Percentiles rank a stretch among this genome's conserved stretches.
Evolutionary conservation across 495 filamentous ascomycete genomes (phyloP).

Genomic region (Saxophila tyrrhenica): DNA sequence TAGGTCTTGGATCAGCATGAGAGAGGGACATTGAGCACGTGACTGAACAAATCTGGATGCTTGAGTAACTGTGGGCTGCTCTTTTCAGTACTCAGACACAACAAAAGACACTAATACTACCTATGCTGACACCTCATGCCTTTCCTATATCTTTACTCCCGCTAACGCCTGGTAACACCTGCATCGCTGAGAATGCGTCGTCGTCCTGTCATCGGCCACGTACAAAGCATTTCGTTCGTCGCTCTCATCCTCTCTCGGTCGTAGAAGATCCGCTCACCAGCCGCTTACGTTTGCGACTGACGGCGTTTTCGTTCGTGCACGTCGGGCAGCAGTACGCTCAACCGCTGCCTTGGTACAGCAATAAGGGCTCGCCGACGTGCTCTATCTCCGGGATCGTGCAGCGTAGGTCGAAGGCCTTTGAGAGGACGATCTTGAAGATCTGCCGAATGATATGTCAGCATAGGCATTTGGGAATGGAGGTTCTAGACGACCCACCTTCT

Average conservation of each 20-base stretch:
- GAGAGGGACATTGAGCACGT: too few relatives aligned
- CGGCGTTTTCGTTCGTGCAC: neutral
- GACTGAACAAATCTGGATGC: too few relatives aligned
- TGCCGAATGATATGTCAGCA: slow-evolving; percentile 33
- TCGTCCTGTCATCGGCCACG: neutral
- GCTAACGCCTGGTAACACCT: neutral
- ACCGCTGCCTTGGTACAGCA: slow-evolving; percentile 50
- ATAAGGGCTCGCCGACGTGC: slow-evolving; percentile 88
- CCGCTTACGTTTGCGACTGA: neutral
- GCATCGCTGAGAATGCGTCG: neutral
- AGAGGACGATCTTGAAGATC: slow-evolving; percentile 99
- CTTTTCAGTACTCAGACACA: neutral
- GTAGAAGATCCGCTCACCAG: neutral
- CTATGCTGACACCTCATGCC: neutral
- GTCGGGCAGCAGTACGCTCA: neutral
- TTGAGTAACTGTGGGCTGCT: neutral
- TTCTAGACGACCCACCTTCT: slow-evolving; percentile 56
- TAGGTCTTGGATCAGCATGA: neutral
- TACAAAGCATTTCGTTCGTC: neutral
- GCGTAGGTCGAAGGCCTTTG: slow-evolving; percentile 96
- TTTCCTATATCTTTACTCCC: neutral
- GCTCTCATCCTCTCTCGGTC: too few relatives aligned
- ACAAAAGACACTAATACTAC: neutral
- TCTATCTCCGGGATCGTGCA: slow-evolving; percentile 99
- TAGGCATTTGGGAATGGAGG: neutral